These are phyloP conservation scores for rapeseed (Brassica napus) DNA, from an alignment of 345 rosid species.

Conservation along the genomic window DNA sequence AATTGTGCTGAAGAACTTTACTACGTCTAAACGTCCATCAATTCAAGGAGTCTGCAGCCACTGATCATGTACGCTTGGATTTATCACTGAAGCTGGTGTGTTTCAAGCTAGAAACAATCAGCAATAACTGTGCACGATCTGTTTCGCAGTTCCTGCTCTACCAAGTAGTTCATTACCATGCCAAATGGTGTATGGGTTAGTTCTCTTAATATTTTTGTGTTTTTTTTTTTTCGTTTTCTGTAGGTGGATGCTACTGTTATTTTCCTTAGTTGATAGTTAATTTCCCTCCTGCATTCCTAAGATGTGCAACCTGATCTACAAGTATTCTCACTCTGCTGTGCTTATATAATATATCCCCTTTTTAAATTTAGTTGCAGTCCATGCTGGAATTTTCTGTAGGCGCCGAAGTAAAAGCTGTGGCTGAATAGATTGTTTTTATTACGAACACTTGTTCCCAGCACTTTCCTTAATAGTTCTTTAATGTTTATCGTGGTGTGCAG, in stretches of 20 bases:
- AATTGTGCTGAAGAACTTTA: not conserved
- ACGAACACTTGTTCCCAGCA: conserved; percentile 48
- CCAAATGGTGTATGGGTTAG: conserved; percentile 85
- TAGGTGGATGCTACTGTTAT: not conserved
- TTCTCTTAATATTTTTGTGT: conserved; percentile 37
- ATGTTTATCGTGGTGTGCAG: conserved; percentile 83
- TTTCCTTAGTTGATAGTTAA: not conserved
- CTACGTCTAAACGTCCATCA: not conserved
- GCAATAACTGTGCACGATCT: conserved; percentile 56
- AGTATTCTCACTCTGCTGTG: not conserved
- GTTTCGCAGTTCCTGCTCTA: conserved; percentile 39
- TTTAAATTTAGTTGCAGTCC: not conserved
- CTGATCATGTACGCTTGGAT: not conserved
- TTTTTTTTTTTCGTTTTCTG: not conserved
- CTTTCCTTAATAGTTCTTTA: conserved; percentile 54
- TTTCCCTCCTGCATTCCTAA: not conserved
- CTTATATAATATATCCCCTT: not conserved
- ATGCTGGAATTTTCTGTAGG: not conserved
- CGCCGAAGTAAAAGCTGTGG: not conserved
- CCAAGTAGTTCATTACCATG: conserved; percentile 33
- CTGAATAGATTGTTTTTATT: not conserved
- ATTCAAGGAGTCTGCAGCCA: not conserved
- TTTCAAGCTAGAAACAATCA: conserved; percentile 45
- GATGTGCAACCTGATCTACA: not conserved
- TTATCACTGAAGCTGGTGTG: conserved; percentile 34